These are phyloP conservation scores for Moesziomyces aphidis DNA, from an alignment of 1,284 basidiomycete species.

Conservation along the genomic window DNA sequence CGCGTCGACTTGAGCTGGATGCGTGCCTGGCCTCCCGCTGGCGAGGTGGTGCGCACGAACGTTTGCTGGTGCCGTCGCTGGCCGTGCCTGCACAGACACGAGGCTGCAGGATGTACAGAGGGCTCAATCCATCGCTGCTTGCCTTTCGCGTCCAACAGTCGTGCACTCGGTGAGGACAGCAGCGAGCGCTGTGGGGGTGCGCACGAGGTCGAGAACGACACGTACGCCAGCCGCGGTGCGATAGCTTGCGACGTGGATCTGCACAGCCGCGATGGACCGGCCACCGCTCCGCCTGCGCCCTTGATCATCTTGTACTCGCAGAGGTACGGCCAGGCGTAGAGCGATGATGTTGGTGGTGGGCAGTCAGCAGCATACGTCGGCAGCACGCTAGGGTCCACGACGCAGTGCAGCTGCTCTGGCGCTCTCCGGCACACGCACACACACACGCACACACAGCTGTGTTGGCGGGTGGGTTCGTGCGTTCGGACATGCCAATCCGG, in stretches of 20 bases:
- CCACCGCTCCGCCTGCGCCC: slow-evolving; percentile 30
- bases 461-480: neutral
- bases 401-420: neutral
- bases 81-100: slow-evolving; percentile 9
- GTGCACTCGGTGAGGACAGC: neutral
- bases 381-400: neutral
- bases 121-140: slow-evolving; percentile 25
- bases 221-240: slow-evolving; percentile 1
- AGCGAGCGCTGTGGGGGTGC: neutral
- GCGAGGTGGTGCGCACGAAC: slow-evolving; percentile 41
- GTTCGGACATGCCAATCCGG: neutral
- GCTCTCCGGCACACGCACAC: neutral
- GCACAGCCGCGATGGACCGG: slow-evolving; percentile 41
- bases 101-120: neutral
- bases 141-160: slow-evolving; percentile 12
- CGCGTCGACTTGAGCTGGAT: slow-evolving; percentile 43
- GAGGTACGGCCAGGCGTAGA: neutral
- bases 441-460: no score
- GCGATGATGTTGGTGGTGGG: neutral
- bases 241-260: neutral
- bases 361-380: neutral
- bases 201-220: slow-evolving; percentile 1
- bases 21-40: slow-evolving; percentile 33
- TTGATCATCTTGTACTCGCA: slow-evolving; percentile 23
- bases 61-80: slow-evolving; percentile 32